phyloP scores from a whole-genome alignment of 257 asterid species.

The Primulina eburnea region DNA sequence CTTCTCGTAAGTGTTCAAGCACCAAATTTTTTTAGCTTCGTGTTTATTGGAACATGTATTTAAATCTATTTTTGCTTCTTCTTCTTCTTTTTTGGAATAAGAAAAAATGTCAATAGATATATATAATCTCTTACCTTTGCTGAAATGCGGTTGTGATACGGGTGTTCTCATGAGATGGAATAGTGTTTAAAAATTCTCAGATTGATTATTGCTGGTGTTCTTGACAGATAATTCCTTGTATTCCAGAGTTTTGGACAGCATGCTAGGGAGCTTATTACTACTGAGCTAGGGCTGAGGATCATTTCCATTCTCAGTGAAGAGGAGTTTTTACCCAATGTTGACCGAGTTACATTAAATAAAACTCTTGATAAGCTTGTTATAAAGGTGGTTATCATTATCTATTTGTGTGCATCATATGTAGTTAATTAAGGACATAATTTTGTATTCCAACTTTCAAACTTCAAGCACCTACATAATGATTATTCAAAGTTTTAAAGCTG shows the following conservation, averaged over 20 bases:
- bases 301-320: conserved; percentile 94
- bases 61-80: not conserved
- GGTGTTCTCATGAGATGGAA: conserved; percentile 30
- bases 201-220: conserved; percentile 81
- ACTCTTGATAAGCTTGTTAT: conserved; percentile 77
- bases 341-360: conserved; percentile 53
- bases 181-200: conserved; percentile 70
- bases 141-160: conserved; percentile 16
- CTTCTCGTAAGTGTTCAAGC: conserved; percentile 69
- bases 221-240: conserved; percentile 48
- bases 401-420: conserved; percentile 9
- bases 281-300: conserved; percentile 87
- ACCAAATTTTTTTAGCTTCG: not conserved
- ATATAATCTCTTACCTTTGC: conserved; percentile 11
- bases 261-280: conserved; percentile 95
- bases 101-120: conserved; percentile 20
- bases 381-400: conserved; percentile 51
- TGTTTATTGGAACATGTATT: conserved; percentile 4
- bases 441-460: conserved; percentile 2
- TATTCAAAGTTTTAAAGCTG: not conserved
- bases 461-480: not conserved
- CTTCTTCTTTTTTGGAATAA: conserved; percentile 17
- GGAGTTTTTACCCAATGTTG: conserved; percentile 76
- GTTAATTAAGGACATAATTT: conserved; percentile 14
- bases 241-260: conserved; percentile 59